These are phyloP conservation scores for Lepidium didymum DNA, from an alignment of 345 rosid genomes.

Conservation along the genomic window DNA sequence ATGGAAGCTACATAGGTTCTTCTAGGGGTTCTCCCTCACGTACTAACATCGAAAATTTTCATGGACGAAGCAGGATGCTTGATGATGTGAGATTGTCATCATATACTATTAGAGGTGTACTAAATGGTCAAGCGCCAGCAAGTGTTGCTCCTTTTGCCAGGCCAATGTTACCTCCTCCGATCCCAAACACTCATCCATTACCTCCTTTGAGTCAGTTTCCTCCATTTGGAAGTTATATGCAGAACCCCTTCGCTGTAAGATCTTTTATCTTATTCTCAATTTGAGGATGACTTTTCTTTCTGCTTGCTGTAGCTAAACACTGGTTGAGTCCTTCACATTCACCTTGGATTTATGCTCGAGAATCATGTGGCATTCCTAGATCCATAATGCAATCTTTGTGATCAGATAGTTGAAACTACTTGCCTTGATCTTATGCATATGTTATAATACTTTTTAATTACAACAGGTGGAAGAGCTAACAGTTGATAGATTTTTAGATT, in stretches of 20 bases:
- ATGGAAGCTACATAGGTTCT: conserved; percentile 21
- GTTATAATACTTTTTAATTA: not conserved
- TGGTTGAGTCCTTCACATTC: not conserved
- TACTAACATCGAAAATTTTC: conserved; percentile 17
- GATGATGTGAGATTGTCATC: conserved; percentile 54
- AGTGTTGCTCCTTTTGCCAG: conserved; percentile 43
- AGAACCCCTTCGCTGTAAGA: conserved; percentile 51
- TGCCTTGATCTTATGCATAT: not conserved
- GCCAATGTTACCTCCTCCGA: conserved; percentile 43
- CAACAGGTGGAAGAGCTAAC: conserved; percentile 66
- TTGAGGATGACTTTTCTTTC: not conserved
- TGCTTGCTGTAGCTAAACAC: not conserved
- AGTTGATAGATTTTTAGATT: conserved; percentile 68
- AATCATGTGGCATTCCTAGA: not conserved
- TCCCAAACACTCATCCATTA: conserved; percentile 45
- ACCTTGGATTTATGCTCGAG: not conserved
- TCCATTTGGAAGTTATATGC: conserved; percentile 40
- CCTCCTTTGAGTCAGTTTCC: conserved; percentile 45
- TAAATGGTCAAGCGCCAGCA: conserved; percentile 45
- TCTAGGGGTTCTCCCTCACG: conserved; percentile 20
- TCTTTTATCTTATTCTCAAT: conserved; percentile 12
- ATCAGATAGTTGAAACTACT: not conserved
- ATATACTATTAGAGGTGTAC: conserved; percentile 51
- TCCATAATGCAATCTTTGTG: not conserved
- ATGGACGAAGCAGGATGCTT: conserved; percentile 46